Percentiles rank a stretch among this genome's conserved stretches.
These are phyloP conservation scores for Sicyos baderoa DNA, from an alignment of 306 rosid species.

Conservation along the genomic window DNA sequence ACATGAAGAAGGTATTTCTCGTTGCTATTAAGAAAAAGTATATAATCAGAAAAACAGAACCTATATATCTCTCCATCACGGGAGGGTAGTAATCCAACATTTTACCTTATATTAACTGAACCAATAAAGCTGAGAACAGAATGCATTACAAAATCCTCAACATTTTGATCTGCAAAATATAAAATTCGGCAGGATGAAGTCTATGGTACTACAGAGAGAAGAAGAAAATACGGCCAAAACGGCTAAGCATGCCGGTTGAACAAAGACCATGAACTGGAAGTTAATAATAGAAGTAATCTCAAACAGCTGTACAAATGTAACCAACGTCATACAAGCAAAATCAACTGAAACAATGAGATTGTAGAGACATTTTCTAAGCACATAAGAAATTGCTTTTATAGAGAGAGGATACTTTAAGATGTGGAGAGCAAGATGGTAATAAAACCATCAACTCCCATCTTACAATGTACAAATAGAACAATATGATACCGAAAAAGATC, in stretches of 20 bases:
- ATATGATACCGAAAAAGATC: not conserved
- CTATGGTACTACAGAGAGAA: not conserved
- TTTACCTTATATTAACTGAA: constrained; percentile 81
- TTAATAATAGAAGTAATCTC: not conserved
- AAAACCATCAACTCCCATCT: not conserved
- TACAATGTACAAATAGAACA: not conserved
- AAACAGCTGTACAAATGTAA: not conserved
- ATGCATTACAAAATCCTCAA: constrained; percentile 58
- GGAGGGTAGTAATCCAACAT: constrained; percentile 24
- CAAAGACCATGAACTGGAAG: not conserved
- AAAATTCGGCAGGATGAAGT: constrained; percentile 3
- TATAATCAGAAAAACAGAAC: constrained; percentile 32
- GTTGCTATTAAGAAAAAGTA: constrained; percentile 33
- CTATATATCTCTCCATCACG: constrained; percentile 23
- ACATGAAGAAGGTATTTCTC: constrained; percentile 60
- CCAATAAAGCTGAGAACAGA: constrained; percentile 67
- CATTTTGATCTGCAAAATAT: constrained; percentile 57
- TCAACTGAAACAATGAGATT: constrained; percentile 4
- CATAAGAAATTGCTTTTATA: not conserved
- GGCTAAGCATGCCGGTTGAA: not conserved
- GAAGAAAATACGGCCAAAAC: not conserved
- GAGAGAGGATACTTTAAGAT: not conserved
- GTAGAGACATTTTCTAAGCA: not conserved
- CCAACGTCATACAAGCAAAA: not conserved
- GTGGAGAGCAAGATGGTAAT: not conserved